Evolutionary conservation across 306 rosid genomes (phyloP), one percentile per base, ranked within the genome.

Genomic region (Citrullus amarus): DNA sequence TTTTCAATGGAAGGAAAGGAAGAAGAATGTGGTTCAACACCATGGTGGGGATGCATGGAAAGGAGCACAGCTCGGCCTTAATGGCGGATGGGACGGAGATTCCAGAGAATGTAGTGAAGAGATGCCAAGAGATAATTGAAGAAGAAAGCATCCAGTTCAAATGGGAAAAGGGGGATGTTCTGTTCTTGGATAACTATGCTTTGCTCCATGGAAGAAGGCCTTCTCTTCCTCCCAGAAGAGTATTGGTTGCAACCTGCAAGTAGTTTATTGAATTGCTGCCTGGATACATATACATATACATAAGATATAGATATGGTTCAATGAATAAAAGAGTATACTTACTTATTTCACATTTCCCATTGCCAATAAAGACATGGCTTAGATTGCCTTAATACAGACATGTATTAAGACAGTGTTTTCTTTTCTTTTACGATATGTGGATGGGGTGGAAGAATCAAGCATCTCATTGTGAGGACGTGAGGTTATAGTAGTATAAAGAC

Each of bases 141-240:
- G 98, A 93, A 79, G 98, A 93, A 78, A 91, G 96, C 86, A 91
- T 91, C 56, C 92, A 93, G n/a, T 93, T 91, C 82, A 88, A 89
- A 66, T 93, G 95, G 97, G 85, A 90, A 86, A 91, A 87, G 79
- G 97, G 98, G 7, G 98, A 93, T 81, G 89, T 93, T 74, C 86
- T 93, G 55, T 91, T 93, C 87, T n/a, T 93, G 17, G 98, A 93
- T 78, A 93, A 91, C 85, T 50, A 76, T 44, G 97, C 98, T 82
- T 58, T 90, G 90, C 97, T 93, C 80, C 97, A 91, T 85, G 97
- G 93, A 80, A 86, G 97, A 85, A 84, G 98, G 87, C 97, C 98
- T 83, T 86, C 98, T 28, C 91, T 90, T 86, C 92, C 98, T 78
- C 98, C 97, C 0, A 88, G 98, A 81, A 88, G 70, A 80, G 90